Base-by-base conservation (phyloP, 768 basidiomycete species). In the Trametes cubensis region DNA sequence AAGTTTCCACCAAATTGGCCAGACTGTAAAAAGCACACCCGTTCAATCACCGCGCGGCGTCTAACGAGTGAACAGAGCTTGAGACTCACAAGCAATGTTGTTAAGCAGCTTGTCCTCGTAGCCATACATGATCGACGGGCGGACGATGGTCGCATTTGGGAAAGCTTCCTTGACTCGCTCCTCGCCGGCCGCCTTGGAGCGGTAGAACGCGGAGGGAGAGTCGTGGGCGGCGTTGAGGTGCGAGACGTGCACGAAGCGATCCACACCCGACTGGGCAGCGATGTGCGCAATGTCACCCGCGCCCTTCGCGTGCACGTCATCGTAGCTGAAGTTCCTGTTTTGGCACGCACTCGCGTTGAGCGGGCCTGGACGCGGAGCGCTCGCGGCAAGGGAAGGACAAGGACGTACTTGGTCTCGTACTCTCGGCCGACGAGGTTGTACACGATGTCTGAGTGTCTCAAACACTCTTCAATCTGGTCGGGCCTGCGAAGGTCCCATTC, bases 401-500 rank as follows among this genome's bases (percentile, higher is more conserved):
- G 34, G 49, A 72, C 83, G 53, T 68, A 96, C 96, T 96, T 96
- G 62, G 97, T 99, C 78, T 93, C 91, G 73, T 89, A 96, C 74
- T 98, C 92, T 53, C 95, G 81, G 20, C 96, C 95, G 53, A 92
- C 89, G 60, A 98, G 88, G 77, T 98, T 98, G 80, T 95, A 97
- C 21, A 99, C 97, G 5, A 89, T 90, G 73, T 98, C 94, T 20
- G 96, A 98, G 76, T 97, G 94, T 66, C 92, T 82, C 61, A 98
- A 73, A 74, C 95, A 97, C 73, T 98, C 96, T 41, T 86, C 92
- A 68, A 95, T 97, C 71, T 95, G 94, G 53, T 86, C 83, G 69
- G 94, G 90, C 71, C 92, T 89, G 60, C 94, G 84, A 50, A 96
- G 81, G 72, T 98, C 94, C 94, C 94, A 98, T 84, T 98, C 96